Base-by-base conservation (phyloP, 441 rosid species). In the Biscutella laevigata region DNA sequence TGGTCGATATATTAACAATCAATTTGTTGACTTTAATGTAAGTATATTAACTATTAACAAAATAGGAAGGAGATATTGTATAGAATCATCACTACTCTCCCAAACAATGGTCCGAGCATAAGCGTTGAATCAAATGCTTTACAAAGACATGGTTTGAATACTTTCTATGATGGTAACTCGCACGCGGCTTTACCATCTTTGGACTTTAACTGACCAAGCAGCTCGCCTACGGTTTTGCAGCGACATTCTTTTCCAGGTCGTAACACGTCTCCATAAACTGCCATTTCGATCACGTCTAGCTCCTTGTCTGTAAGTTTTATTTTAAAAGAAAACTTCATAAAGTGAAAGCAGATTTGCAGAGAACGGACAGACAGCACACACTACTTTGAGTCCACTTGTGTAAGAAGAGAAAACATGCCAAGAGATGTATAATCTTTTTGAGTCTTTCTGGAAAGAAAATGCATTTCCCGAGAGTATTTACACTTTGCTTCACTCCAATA, bases 281-380 rank as follows among this genome's bases (percentile, higher is more conserved):
- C 95, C 95, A 82, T 84, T 78, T 90, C 94, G 3, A 84, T 81
- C 34, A 88, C 63, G 74, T 86, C 96, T 8, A 85, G 87, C 74
- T 88, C 97, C 76, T 72, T 83, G 37, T 86, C 90, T 86, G 76
- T 59, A 76, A 19, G 50, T 50, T 55, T 5, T n/a, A 36, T 12
- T 29, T 4, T 7, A 33, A 24, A 47, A 45, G 20, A 43, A 36
- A n/a, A 17, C 22, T 30, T 6, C 22, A 11, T 24, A 37, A 39
- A 46, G 17, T 25, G 17, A 30, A 63, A 55, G 19, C 50, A 38
- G 7, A 30, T 32, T 24, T 14, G 37, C 16, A 48, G 14, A 33
- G 50, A 11, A 11, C 1, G 14, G 13, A 34, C 3, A 61, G 22
- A 38, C 24, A 47, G 8, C 39, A 19, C 8, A 53, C 8, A 9